Evolutionary conservation across 2,329 filamentous ascomycete species (phyloP).

Genomic region (Camptophora hylomeconis): DNA sequence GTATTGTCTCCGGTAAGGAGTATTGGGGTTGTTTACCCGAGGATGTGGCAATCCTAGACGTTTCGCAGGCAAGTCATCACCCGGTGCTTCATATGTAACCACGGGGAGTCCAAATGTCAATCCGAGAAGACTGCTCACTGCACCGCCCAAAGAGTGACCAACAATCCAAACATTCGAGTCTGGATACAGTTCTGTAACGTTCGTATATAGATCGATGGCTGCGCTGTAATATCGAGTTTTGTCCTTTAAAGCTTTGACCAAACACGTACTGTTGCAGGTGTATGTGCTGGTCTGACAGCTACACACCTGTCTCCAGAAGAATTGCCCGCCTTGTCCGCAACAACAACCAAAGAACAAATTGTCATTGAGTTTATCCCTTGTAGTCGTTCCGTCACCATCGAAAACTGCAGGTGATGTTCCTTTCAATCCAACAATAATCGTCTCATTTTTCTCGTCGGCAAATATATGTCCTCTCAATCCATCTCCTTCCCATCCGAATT

Average conservation of each 20-base stretch:
- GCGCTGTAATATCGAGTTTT: slow-evolving; percentile 90
- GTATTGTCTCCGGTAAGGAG: slow-evolving; percentile 56
- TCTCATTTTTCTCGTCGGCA: slow-evolving; percentile 71
- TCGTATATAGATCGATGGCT: slow-evolving; percentile 77
- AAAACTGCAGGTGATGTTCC: slow-evolving; percentile 84
- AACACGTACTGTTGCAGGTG: slow-evolving; percentile 84
- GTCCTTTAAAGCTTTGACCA: slow-evolving; percentile 57
- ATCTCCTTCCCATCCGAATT: slow-evolving; percentile 87
- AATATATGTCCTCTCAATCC: slow-evolving; percentile 88
- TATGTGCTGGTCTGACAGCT: slow-evolving; percentile 81
- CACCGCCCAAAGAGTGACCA: slow-evolving; percentile 84
- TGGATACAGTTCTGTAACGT: slow-evolving; percentile 81
- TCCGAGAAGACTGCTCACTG: slow-evolving; percentile 76
- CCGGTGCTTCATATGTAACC: slow-evolving; percentile 88
- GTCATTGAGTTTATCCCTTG: slow-evolving; percentile 95
- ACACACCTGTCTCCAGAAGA: slow-evolving; percentile 82
- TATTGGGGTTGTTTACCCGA: slow-evolving; percentile 52
- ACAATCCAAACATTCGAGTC: slow-evolving; percentile 74
- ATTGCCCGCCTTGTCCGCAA: slow-evolving; percentile 84
- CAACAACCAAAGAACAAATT: slow-evolving; percentile 98
- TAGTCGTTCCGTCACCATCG: slow-evolving; percentile 92
- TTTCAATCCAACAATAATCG: slow-evolving; percentile 83
- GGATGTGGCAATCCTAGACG: slow-evolving; percentile 62
- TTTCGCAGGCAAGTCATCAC: slow-evolving; percentile 74
- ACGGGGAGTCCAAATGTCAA: slow-evolving; percentile 81